These are phyloP conservation scores for Russula brevipes DNA, from an alignment of 768 basidiomycete genomes.

Conservation along the genomic window DNA sequence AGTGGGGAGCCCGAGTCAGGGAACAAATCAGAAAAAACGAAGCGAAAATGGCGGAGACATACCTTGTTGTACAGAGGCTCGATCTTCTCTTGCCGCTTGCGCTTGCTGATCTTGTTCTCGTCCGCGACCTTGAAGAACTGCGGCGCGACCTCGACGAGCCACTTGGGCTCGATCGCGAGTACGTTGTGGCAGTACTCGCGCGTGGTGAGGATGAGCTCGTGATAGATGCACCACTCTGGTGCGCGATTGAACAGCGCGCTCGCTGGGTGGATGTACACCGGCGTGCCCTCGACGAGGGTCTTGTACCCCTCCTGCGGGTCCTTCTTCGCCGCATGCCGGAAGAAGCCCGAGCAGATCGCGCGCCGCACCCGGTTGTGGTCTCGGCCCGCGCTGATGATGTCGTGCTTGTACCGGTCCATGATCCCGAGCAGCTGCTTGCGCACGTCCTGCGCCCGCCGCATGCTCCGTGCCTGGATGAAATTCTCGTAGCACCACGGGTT, in stretches of 20 bases:
- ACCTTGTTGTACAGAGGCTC: conserved; percentile 91
- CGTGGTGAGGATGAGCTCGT: conserved; percentile 95
- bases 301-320: conserved; percentile 98
- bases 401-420: conserved; percentile 99
- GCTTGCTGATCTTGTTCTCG: conserved; percentile 94
- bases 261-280: conserved; percentile 97
- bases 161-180: conserved; percentile 94
- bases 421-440: conserved; percentile 96
- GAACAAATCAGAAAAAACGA: neutral
- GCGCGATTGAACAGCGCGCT: conserved; percentile 95
- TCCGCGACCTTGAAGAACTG: conserved; percentile 99
- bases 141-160: conserved; percentile 96
- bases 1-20: conserved; percentile 11
- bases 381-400: conserved; percentile 85
- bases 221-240: conserved; percentile 95
- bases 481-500: conserved; percentile 99
- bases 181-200: conserved; percentile 92
- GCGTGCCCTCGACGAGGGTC: conserved; percentile 95
- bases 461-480: conserved; percentile 95
- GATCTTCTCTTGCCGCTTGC: conserved; percentile 95
- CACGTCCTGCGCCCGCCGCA: conserved; percentile 96
- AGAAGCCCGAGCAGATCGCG: conserved; percentile 96
- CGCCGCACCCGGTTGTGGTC: conserved; percentile 92
- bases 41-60: conserved; percentile 5
- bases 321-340: conserved; percentile 98